phyloP scores from a whole-genome alignment of 2,329 filamentous ascomycete genomes.

The Alternaria arbusti region DNA sequence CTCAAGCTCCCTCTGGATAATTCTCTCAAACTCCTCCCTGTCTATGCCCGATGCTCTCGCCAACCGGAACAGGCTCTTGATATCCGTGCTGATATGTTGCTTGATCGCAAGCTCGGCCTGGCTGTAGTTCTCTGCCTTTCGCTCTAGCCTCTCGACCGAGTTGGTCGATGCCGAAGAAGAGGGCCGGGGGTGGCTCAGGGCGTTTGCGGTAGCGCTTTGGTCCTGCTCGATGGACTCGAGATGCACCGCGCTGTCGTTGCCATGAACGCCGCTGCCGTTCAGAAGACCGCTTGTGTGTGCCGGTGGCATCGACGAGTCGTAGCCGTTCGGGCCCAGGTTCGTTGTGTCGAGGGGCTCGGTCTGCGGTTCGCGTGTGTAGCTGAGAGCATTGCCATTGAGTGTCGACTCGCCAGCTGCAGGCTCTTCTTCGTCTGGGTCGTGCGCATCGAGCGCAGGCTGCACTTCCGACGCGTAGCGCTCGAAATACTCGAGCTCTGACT shows the following conservation, averaged over 20 bases:
- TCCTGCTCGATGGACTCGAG: constrained; percentile 30
- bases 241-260: constrained; percentile 28
- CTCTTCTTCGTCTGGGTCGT: constrained; percentile 76
- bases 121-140: constrained; percentile 62
- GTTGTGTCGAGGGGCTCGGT: constrained; percentile 53
- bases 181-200: constrained; percentile 44
- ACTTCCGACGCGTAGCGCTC: constrained; percentile 76
- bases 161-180: constrained; percentile 51
- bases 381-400: constrained; percentile 60
- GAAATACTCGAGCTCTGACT: constrained; percentile 74
- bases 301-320: constrained; percentile 43
- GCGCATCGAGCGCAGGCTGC: constrained; percentile 79
- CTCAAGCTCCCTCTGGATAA: constrained; percentile 75
- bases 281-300: constrained; percentile 15
- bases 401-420: constrained; percentile 58
- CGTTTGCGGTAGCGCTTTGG: constrained; percentile 30
- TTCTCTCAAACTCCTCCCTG: constrained; percentile 73
- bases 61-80: constrained; percentile 77
- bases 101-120: constrained; percentile 75
- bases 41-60: constrained; percentile 75
- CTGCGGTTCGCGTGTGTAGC: constrained; percentile 49
- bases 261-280: not conserved
- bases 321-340: constrained; percentile 37
- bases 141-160: constrained; percentile 66
- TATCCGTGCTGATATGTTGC: constrained; percentile 77